Conservation (phyloP, 116 monocot genomes). For the Dioscorea cayenensis region DNA sequence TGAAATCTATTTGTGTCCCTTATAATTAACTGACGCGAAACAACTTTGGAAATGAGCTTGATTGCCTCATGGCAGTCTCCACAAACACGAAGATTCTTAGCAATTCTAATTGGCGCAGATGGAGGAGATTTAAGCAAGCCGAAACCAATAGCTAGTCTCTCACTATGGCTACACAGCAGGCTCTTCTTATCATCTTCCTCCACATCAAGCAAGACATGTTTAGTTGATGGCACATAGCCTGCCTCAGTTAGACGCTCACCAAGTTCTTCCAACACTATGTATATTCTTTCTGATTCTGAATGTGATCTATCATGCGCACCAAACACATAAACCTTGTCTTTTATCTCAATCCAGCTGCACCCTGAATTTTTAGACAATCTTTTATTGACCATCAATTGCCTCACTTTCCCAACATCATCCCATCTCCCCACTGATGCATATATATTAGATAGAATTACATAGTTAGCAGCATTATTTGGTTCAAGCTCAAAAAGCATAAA, state of each 20-base stretch:
- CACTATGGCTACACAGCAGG: constrained; percentile 34
- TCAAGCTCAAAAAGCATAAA: constrained; percentile 35
- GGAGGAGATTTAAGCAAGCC: constrained; percentile 37
- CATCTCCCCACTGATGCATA: constrained; percentile 32
- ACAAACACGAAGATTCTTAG: constrained; percentile 36
- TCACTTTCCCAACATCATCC: constrained; percentile 32
- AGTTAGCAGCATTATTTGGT: constrained; percentile 26
- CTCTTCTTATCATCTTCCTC: constrained; percentile 34
- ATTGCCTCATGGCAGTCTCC: constrained; percentile 34
- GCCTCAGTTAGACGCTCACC: constrained; percentile 16
- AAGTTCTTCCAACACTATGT: constrained; percentile 19
- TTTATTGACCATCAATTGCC: constrained; percentile 21
- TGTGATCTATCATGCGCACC: constrained; percentile 37
- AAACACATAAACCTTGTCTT: constrained; percentile 29
- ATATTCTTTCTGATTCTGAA: constrained; percentile 18
- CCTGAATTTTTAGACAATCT: constrained; percentile 29
- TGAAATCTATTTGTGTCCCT: constrained; percentile 37
- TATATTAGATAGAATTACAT: constrained; percentile 39
- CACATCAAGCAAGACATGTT: constrained; percentile 28
- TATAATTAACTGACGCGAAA: constrained; percentile 19
- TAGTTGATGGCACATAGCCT: constrained; percentile 28
- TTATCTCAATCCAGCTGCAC: constrained; percentile 40
- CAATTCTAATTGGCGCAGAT: constrained; percentile 30
- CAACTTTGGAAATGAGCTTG: constrained; percentile 37
- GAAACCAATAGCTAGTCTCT: constrained; percentile 49